phyloP scores from a whole-genome alignment of 2,329 filamentous ascomycete species.

The Escovopsis weberi region DNA sequence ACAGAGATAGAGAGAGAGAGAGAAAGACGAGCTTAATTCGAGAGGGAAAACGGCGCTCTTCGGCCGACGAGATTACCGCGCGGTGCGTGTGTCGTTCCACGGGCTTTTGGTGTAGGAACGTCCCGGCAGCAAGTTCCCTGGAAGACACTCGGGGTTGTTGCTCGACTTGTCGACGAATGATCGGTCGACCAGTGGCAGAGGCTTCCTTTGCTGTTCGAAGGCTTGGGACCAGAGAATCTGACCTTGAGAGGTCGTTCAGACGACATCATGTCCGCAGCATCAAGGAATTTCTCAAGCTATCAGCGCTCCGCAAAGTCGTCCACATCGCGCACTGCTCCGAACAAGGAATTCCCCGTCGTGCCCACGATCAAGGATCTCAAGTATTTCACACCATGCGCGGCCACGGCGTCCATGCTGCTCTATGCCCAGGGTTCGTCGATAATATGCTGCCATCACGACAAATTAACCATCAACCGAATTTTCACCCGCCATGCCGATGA shows the following conservation, averaged over 20 bases:
- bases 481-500: slow-evolving; percentile 77
- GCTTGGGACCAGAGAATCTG: slow-evolving; percentile 3
- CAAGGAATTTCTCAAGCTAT: slow-evolving; percentile 44
- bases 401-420: slow-evolving; percentile 80
- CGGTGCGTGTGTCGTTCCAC: slow-evolving; percentile 27
- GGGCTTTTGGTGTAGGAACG: slow-evolving; percentile 11
- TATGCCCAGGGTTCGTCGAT: slow-evolving; percentile 74
- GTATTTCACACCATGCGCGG: slow-evolving; percentile 74
- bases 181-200: neutral
- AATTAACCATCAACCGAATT: slow-evolving; percentile 70
- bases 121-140: too few species aligned
- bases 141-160: too few species aligned
- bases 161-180: too few species aligned
- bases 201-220: neutral
- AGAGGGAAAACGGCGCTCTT: slow-evolving; percentile 5
- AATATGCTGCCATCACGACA: slow-evolving; percentile 84
- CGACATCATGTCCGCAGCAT: slow-evolving; percentile 35
- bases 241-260: slow-evolving; percentile 15
- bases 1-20: slow-evolving; percentile 11
- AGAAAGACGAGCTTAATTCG: slow-evolving; percentile 4
- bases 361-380: slow-evolving; percentile 32
- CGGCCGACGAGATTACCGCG: slow-evolving; percentile 19
- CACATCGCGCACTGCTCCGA: slow-evolving; percentile 25
- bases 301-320: slow-evolving; percentile 43
- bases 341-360: slow-evolving; percentile 38